A percentile compares a stretch with the other conserved stretches of the same genome.
phyloP scores from a whole-genome alignment of 352 stramenopile species.

The Plasmopara viticola region DNA sequence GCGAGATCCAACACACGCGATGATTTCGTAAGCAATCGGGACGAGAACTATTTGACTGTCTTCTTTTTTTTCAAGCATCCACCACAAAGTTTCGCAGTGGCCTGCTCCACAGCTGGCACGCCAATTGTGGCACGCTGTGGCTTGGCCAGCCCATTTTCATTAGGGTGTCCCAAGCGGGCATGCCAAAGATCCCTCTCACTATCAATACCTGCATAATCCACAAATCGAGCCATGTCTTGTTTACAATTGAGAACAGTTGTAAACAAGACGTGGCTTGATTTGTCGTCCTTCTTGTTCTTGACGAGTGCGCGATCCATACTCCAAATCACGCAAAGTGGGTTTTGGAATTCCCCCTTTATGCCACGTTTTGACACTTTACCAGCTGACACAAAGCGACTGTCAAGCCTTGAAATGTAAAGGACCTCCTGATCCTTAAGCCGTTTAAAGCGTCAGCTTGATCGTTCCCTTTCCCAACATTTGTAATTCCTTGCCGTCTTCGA shows the following conservation, averaged over 20 bases:
- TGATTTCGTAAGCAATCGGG: too few species aligned
- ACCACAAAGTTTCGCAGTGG: not conserved
- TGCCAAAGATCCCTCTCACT: not conserved
- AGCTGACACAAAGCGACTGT: too few species aligned
- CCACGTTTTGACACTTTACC: too few species aligned
- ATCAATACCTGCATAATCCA: not conserved
- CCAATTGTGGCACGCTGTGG: not conserved
- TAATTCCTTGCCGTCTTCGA: not conserved
- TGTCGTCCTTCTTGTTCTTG: not conserved
- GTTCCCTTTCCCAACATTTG: too few species aligned
- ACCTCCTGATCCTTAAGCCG: too few species aligned
- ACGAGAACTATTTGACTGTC: not conserved
- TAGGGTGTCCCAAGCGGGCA: not conserved
- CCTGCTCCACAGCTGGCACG: not conserved
- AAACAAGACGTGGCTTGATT: too few species aligned
- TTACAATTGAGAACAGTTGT: not conserved
- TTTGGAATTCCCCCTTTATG: not conserved
- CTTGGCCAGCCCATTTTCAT: not conserved
- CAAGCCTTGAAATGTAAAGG: too few species aligned
- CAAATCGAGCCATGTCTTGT: not conserved
- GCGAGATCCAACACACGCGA: too few species aligned
- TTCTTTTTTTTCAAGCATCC: not conserved
- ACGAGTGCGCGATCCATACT: not conserved
- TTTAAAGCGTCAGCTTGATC: too few species aligned
- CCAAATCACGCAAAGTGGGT: not conserved